phyloP scores from a whole-genome alignment of 2,329 filamentous ascomycete species.

The Cladorrhinum sp. region DNA sequence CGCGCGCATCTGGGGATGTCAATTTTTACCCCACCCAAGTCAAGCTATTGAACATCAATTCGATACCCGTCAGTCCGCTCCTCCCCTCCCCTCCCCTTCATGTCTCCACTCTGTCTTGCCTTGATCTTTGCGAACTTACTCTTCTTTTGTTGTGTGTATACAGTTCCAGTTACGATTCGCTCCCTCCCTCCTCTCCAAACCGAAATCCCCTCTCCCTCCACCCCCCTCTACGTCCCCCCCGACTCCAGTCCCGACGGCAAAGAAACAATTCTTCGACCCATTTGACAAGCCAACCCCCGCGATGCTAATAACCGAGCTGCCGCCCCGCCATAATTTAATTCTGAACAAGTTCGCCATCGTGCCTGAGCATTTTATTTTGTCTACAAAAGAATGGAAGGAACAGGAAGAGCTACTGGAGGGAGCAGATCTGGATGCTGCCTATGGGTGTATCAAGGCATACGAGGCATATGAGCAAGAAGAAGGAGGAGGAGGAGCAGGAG shows the following conservation, averaged over 20 bases:
- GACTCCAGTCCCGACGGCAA: no score
- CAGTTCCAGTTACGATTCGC: constrained; percentile 74
- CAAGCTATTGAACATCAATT: constrained; percentile 43
- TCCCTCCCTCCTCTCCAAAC: constrained; percentile 65
- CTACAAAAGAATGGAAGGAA: constrained; percentile 59
- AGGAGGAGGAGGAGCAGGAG: constrained; percentile 25
- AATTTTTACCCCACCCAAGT: constrained; percentile 55
- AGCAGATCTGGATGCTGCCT: constrained; percentile 58
- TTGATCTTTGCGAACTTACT: not conserved
- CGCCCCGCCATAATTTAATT: constrained; percentile 59
- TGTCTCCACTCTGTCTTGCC: not conserved
- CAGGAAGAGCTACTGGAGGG: constrained; percentile 63
- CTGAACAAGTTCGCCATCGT: constrained; percentile 75
- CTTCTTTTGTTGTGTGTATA: not conserved
- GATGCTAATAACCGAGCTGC: constrained; percentile 52
- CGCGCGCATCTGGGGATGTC: constrained; percentile 47
- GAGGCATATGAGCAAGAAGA: no score
- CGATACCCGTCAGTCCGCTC: constrained; percentile 45
- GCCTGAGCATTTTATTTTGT: constrained; percentile 68
- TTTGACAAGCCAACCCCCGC: constrained; percentile 59
- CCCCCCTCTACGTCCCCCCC: constrained; percentile 22
- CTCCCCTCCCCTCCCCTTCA: constrained; percentile 3
- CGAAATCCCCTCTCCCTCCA: constrained; percentile 42
- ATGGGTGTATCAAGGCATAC: constrained; percentile 60
- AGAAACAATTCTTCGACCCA: constrained; percentile 49